These are phyloP conservation scores for Leucosporidium yakuticum DNA, from an alignment of 768 basidiomycete genomes.

Conservation along the genomic window DNA sequence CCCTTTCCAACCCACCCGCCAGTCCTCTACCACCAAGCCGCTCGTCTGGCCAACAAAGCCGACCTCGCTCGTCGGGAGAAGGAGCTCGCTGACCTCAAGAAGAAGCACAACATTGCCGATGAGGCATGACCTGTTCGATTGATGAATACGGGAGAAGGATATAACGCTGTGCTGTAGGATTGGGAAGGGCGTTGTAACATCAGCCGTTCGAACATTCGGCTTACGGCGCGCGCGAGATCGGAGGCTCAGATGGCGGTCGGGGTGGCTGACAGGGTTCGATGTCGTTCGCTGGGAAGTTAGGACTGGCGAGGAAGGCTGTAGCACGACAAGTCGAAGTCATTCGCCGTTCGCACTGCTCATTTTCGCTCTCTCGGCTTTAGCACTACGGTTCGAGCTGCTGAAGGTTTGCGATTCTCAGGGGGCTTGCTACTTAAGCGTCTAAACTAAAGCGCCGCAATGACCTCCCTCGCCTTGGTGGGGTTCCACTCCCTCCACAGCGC, in stretches of 20 bases:
- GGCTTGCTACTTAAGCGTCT: too few species aligned
- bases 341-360: neutral
- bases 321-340: neutral
- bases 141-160: neutral
- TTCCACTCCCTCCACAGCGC: neutral
- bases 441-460: neutral
- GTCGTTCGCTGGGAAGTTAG: neutral
- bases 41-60: constrained; percentile 88
- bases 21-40: constrained; percentile 95
- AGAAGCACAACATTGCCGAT: constrained; percentile 69
- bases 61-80: constrained; percentile 87
- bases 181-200: neutral
- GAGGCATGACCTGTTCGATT: constrained; percentile 49
- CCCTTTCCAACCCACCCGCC: neutral
- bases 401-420: too few species aligned
- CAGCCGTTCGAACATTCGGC: neutral
- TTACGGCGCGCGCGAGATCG: neutral
- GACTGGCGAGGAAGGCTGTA: neutral
- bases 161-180: neutral
- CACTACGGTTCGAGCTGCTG: too few species aligned
- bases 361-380: too few species aligned
- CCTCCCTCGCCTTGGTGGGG: neutral
- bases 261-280: neutral
- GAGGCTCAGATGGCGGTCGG: too few species aligned
- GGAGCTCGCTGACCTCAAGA: constrained; percentile 78